Evolutionary conservation across 371 early-diverging fungal species (phyloP), one percentile per base, ranked within the genome.

Genomic region (Mucor lusitanicus): DNA sequence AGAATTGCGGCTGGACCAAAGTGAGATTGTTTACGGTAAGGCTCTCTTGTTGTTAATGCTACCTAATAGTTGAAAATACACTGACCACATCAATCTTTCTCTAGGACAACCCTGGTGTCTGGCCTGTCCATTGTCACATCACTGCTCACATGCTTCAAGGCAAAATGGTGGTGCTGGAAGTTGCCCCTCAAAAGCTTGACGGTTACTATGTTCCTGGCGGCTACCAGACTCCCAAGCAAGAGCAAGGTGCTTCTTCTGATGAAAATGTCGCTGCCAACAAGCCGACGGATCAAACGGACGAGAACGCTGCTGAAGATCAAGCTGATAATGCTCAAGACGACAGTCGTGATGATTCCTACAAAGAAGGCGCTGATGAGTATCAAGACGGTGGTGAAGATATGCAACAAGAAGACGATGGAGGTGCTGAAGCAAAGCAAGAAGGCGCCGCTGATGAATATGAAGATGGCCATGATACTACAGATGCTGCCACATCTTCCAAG

Each of bases 61-160:
- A n/a, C n/a, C n/a, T n/a, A n/a, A n/a, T n/a, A n/a, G 30, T 30
- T 30, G 3, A 30, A 30, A 30, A 30, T 6, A 2, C 30, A 30
- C 2, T 30, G 3, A 30, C 9, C 11, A 57, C 15, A 23, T 27
- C 28, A 57, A 1, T 33, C 17, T n/a, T 15, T 46, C 25, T 2
- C 4, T 65, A 74, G 77, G 77, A 81, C 61, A 85, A 85, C 64
- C 82, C 85, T 59, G 82, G 85, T 27, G 28, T 74, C 21, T 85
- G 85, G 85, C 71, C 77, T n/a, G 30, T 80, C 9, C 85, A 85
- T 63, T 85, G 82, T 27, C 85, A 82, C 60, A 73, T 81, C n/a
- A 78, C 80, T 1, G 33, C 77, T 7, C 86, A 86, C 57, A 77
- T 84, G 77, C 19, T 80, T 17, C 79, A 79, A 42, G 85, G 85